Conservation (phyloP, 805 yeast species). For the Spathaspora sp. region DNA sequence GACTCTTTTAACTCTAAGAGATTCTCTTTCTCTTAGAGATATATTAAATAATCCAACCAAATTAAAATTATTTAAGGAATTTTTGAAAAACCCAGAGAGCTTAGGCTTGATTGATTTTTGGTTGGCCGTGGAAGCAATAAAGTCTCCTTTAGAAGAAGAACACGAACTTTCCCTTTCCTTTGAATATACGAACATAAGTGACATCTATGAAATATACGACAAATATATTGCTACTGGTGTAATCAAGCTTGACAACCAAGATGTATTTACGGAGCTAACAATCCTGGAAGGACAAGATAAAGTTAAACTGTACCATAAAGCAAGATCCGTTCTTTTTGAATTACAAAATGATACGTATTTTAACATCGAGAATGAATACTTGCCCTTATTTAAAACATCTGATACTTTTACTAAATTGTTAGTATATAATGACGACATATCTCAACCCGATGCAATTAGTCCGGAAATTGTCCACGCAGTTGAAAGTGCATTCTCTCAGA, state of each 20-base stretch:
- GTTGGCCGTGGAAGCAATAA: slow-evolving; percentile 62
- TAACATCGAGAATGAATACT: slow-evolving; percentile 49
- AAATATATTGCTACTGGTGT: slow-evolving; percentile 8
- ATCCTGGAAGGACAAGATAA: slow-evolving; percentile 1
- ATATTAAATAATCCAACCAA: slow-evolving; percentile 47
- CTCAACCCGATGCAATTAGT: neutral
- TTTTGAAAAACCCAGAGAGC: slow-evolving; percentile 13
- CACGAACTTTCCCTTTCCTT: slow-evolving; percentile 29
- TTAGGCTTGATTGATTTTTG: slow-evolving; percentile 52
- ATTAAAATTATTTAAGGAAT: slow-evolving; percentile 23
- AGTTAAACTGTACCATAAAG: slow-evolving; percentile 39
- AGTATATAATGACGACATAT: neutral
- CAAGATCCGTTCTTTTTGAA: slow-evolving; percentile 56
- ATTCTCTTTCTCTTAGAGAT: slow-evolving; percentile 46
- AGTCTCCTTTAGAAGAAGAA: slow-evolving; percentile 72
- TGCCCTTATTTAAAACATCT: slow-evolving; percentile 49
- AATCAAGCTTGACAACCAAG: slow-evolving; percentile 25
- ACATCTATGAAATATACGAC: slow-evolving; percentile 47
- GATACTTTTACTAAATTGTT: neutral
- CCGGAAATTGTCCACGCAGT: slow-evolving; percentile 55
- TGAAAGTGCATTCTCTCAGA: slow-evolving; percentile 63
- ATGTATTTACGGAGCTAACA: slow-evolving; percentile 14
- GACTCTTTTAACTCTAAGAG: slow-evolving; percentile 15
- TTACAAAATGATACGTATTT: slow-evolving; percentile 54
- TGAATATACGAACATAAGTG: slow-evolving; percentile 48